Evolutionary conservation across 768 basidiomycete genomes (phyloP).

Genomic region (Amanita fuliginea): DNA sequence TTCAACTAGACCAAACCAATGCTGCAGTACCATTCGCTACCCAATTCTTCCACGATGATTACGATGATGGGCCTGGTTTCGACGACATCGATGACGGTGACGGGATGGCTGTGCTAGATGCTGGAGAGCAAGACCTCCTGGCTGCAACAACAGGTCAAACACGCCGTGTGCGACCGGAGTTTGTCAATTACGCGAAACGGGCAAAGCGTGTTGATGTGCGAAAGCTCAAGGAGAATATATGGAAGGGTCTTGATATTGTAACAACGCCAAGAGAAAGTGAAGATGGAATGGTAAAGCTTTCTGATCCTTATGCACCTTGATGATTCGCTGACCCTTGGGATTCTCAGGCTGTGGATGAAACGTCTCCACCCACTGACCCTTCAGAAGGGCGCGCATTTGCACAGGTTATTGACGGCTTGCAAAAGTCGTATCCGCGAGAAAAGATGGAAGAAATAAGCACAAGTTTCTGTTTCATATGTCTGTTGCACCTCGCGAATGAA

Average conservation of each 20-base stretch:
- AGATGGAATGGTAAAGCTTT: slow-evolving; percentile 37
- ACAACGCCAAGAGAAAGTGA: slow-evolving; percentile 31
- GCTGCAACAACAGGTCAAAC: slow-evolving; percentile 69
- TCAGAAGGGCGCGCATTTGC: slow-evolving; percentile 60
- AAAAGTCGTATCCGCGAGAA: slow-evolving; percentile 75
- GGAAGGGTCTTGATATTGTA: slow-evolving; percentile 83
- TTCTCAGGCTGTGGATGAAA: slow-evolving; percentile 43
- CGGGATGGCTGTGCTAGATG: slow-evolving; percentile 27
- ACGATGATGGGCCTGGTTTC: slow-evolving; percentile 68
- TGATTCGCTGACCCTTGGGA: not conserved
- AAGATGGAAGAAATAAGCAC: slow-evolving; percentile 99
- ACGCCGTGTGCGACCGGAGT: slow-evolving; percentile 75
- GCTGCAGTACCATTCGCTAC: slow-evolving; percentile 79
- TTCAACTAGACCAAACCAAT: slow-evolving; percentile 26
- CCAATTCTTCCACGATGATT: slow-evolving; percentile 93
- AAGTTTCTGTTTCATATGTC: slow-evolving; percentile 98
- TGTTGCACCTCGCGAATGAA: slow-evolving; percentile 94
- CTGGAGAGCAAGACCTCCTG: slow-evolving; percentile 80
- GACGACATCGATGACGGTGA: slow-evolving; percentile 47
- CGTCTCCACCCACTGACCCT: slow-evolving; percentile 44
- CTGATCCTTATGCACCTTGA: not conserved
- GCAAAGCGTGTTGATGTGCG: slow-evolving; percentile 96
- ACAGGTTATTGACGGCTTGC: slow-evolving; percentile 73
- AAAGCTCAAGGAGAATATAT: slow-evolving; percentile 96
- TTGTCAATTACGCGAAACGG: slow-evolving; percentile 88